Conservation (phyloP, 352 stramenopile genomes). For the Paralagenidium karlingii region DNA sequence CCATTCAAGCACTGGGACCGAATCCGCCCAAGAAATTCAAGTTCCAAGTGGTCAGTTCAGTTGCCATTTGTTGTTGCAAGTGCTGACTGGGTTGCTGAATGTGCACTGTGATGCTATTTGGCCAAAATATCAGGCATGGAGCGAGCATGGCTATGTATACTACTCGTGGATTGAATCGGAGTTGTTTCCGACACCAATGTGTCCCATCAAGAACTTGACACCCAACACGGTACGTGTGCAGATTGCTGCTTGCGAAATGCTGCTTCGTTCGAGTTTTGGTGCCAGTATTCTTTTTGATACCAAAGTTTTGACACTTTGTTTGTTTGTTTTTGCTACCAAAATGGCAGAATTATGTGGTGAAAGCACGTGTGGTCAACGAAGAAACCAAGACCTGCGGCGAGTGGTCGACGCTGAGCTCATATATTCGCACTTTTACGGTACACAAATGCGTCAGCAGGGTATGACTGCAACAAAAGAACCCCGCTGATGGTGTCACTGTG, state of each 20-base stretch:
- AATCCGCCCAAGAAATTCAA: slow-evolving; percentile 34
- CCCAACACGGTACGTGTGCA: slow-evolving; percentile 52
- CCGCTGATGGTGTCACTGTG: slow-evolving; percentile 20
- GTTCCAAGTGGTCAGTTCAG: slow-evolving; percentile 29
- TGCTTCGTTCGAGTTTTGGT: no score
- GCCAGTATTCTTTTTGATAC: no score
- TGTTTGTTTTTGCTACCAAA: slow-evolving; percentile 37
- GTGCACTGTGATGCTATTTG: no score
- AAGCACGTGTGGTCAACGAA: slow-evolving; percentile 51
- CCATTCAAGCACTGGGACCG: slow-evolving; percentile 12
- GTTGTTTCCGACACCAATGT: slow-evolving; percentile 34
- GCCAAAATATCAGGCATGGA: slow-evolving; percentile 45
- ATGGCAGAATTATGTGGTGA: slow-evolving; percentile 76
- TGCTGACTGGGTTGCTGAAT: no score
- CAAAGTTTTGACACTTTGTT: neutral
- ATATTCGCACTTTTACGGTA: slow-evolving; percentile 74
- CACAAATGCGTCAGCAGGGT: no score
- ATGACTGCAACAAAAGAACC: slow-evolving; percentile 62
- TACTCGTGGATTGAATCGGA: slow-evolving; percentile 78
- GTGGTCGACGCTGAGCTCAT: slow-evolving; percentile 54
- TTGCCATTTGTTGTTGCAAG: no score
- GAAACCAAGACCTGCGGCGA: slow-evolving; percentile 45
- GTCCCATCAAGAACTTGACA: slow-evolving; percentile 50
- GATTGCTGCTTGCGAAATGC: no score
- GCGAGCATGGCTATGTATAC: slow-evolving; percentile 78